Conservation (phyloP, 176 grass and related monocot species). For the Ananas comosus region DNA sequence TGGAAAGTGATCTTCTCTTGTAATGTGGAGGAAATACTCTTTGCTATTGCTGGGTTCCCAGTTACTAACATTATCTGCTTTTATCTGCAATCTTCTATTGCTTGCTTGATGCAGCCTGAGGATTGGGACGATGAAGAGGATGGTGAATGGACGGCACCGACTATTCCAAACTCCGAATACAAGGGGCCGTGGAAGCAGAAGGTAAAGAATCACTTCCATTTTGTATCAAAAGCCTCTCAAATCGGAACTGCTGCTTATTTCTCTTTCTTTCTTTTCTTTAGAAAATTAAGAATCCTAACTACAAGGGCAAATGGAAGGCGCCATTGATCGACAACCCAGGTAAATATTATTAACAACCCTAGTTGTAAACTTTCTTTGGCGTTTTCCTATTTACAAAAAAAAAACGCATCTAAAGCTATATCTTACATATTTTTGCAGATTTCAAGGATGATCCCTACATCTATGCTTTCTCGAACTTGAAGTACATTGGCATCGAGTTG, state of each 20-base stretch:
- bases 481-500: constrained; percentile 60
- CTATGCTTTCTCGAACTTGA: constrained; percentile 43
- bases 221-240: background rate
- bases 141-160: constrained; percentile 57
- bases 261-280: constrained; percentile 10
- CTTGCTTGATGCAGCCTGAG: constrained; percentile 33
- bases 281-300: constrained; percentile 76
- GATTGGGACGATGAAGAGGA: constrained; percentile 72
- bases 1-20: background rate
- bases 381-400: background rate
- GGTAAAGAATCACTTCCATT: constrained; percentile 13
- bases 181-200: constrained; percentile 53
- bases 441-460: constrained; percentile 61
- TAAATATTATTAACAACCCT: constrained; percentile 1
- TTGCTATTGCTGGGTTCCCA: background rate
- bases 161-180: constrained; percentile 62
- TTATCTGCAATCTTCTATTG: background rate
- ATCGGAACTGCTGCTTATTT: background rate
- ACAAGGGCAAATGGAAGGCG: constrained; percentile 71
- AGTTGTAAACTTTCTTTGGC: background rate
- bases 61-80: background rate
- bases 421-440: constrained; percentile 25
- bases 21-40: background rate
- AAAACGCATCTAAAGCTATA: constrained; percentile 3
- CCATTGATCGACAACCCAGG: constrained; percentile 74